Percentiles rank a stretch among this genome's conserved stretches.
Evolutionary conservation across 2,329 filamentous ascomycete species (phyloP).

Genomic region (Monosporascus sp.): DNA sequence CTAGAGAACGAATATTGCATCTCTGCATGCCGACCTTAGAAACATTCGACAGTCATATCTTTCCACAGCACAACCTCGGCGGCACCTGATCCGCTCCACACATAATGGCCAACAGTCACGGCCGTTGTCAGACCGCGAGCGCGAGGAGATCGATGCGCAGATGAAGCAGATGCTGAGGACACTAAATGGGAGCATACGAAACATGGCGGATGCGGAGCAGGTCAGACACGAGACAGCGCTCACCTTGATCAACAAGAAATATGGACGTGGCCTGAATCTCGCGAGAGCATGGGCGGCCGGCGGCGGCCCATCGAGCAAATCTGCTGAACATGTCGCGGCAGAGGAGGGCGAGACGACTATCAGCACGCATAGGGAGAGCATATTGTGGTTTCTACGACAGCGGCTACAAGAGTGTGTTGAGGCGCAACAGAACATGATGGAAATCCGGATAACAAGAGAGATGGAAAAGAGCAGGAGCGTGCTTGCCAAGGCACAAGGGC

Average conservation of each 20-base stretch:
- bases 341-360: slow-evolving; percentile 65
- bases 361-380: slow-evolving; percentile 69
- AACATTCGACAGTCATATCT: slow-evolving; percentile 88
- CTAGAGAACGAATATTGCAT: slow-evolving; percentile 75
- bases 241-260: slow-evolving; percentile 66
- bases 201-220: slow-evolving; percentile 75
- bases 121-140: slow-evolving; percentile 72
- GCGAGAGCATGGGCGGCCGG: slow-evolving; percentile 65
- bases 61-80: slow-evolving; percentile 65
- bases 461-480: slow-evolving; percentile 86
- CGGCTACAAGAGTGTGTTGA: slow-evolving; percentile 70
- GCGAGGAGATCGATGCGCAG: slow-evolving; percentile 81
- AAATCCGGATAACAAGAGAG: slow-evolving; percentile 76
- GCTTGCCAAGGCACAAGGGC: slow-evolving; percentile 60
- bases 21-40: slow-evolving; percentile 73
- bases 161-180: slow-evolving; percentile 82
- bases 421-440: slow-evolving; percentile 88
- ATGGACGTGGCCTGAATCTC: slow-evolving; percentile 58
- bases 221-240: slow-evolving; percentile 72
- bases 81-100: slow-evolving; percentile 42
- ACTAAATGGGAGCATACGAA: slow-evolving; percentile 74
- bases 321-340: slow-evolving; percentile 63
- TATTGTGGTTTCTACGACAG: slow-evolving; percentile 76
- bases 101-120: slow-evolving; percentile 40
- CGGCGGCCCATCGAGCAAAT: slow-evolving; percentile 43